Conservation (phyloP, 1,284 basidiomycete species). For the Leccinum solheimii region DNA sequence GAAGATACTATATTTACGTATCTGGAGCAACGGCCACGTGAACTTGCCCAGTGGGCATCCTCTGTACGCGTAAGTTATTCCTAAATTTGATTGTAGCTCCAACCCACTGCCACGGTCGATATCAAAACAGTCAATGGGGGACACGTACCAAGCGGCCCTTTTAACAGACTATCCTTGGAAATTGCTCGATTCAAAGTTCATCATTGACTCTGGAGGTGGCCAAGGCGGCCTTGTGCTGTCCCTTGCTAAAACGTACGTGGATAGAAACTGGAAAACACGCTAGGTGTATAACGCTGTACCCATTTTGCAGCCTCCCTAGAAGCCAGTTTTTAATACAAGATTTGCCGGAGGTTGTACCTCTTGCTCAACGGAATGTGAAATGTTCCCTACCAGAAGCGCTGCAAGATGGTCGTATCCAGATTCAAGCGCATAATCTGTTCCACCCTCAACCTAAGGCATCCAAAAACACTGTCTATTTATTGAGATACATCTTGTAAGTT, state of each 20-base stretch:
- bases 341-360: slow-evolving; percentile 7
- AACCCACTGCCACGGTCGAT: not conserved
- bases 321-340: slow-evolving; percentile 10
- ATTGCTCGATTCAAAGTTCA: slow-evolving; percentile 1
- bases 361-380: slow-evolving; percentile 6
- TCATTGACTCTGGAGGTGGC: slow-evolving; percentile 8
- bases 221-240: slow-evolving; percentile 12
- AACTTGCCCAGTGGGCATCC: slow-evolving; percentile 9
- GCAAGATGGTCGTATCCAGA: slow-evolving; percentile 8
- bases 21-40: slow-evolving; percentile 2
- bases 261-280: not conserved
- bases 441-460: slow-evolving; percentile 1
- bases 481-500: slow-evolving; percentile 11
- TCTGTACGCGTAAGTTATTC: slow-evolving; percentile 7
- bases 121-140: slow-evolving; percentile 6
- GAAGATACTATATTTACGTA: slow-evolving; percentile 21
- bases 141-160: slow-evolving; percentile 9
- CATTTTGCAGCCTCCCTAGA: not conserved
- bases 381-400: slow-evolving; percentile 1
- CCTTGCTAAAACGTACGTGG: slow-evolving; percentile 9
- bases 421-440: slow-evolving; percentile 7
- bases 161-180: slow-evolving; percentile 11
- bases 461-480: slow-evolving; percentile 1
- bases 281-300: not conserved
- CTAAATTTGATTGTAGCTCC: not conserved